Percentiles rank a stretch among this genome's conserved stretches.
Evolutionary conservation across 768 basidiomycete species (phyloP).

Genomic region (Naganishia vaughanmartiniae): DNA sequence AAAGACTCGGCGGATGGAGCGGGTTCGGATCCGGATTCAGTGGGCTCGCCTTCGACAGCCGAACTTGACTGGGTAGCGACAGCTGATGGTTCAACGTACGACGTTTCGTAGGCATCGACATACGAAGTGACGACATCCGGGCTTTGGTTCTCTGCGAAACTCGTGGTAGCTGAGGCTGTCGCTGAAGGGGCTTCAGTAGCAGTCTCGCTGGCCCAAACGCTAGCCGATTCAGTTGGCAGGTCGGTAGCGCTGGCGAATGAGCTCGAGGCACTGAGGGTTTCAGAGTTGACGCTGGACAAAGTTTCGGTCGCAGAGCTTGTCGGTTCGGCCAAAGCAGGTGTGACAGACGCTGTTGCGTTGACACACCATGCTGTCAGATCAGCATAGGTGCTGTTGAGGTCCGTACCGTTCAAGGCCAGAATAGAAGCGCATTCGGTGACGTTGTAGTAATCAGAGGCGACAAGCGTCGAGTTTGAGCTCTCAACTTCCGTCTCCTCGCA

Average conservation of each 20-base stretch:
- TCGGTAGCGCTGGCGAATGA: constrained; percentile 13
- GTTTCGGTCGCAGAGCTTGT: not conserved
- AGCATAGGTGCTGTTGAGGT: constrained; percentile 13
- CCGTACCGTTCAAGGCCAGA: constrained; percentile 20
- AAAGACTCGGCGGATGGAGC: no score
- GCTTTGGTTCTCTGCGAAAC: not conserved
- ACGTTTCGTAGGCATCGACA: constrained; percentile 26
- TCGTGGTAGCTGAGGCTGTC: constrained; percentile 2
- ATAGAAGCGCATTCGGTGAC: constrained; percentile 8
- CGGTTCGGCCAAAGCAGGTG: not conserved
- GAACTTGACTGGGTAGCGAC: not conserved
- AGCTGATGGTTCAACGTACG: constrained; percentile 25
- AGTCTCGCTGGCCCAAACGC: constrained; percentile 1
- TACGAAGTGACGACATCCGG: constrained; percentile 18
- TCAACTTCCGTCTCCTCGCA: constrained; percentile 23
- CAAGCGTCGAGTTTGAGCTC: not conserved
- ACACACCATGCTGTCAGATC: constrained; percentile 25
- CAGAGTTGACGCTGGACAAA: not conserved
- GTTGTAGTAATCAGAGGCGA: constrained; percentile 1
- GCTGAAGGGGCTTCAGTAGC: not conserved
- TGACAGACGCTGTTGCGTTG: not conserved
- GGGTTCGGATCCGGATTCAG: not conserved
- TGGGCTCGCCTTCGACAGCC: not conserved
- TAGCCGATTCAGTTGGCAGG: not conserved
- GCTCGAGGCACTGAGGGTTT: not conserved